Evolutionary conservation across 164 flowering plant species (phyloP), one percentile per base, ranked within the genome.

Genomic region (Stephania cephalantha): DNA sequence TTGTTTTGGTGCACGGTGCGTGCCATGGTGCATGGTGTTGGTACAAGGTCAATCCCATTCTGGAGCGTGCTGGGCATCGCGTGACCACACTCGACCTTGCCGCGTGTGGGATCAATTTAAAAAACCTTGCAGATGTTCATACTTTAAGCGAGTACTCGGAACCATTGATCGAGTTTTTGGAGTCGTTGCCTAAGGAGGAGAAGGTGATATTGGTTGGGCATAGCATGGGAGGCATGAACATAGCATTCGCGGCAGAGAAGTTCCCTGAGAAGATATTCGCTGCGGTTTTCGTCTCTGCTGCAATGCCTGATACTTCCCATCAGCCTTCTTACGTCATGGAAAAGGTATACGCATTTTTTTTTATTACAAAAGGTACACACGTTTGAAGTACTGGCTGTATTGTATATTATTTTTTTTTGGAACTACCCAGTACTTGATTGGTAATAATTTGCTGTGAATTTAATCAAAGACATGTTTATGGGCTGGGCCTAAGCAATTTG

Each of bases 1-100:
- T 88, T 63, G 84, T 90, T 10, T 81, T 88, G 6, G 89, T 90
- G 0, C 94, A 88, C 76, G 91, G 91, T 1, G 77, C 77, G 1
- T 68, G 87, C 77, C 90, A 85, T 69, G 94, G 91, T 20, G 90
- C 87, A 0, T 90, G 94, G 94, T 55, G 79, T 30, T 90, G 92
- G 91, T 81, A 85, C 83, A 88, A 87, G 78, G 45, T 87, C 6
- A 79, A 74, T 18, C 79, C 88, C 0, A 65, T 53, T 74, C 86
- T 90, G 0, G 79, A 81, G 79, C 9, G 75, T 0, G 80, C 80
- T 1, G 87, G 87, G 6, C 86, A 87, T 74, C 69, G 65, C 3
- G 89, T 85, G 29, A 88, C 86, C 15, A 82, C 79, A 9, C 29
- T 86, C 15, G 88, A 88, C 74, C 81, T 88, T 1, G 81, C 79